A percentile compares a stretch with the other conserved stretches of the same genome.
Evolutionary conservation across 768 basidiomycete genomes (phyloP).

Genomic region (Asterophora lycoperdoides): DNA sequence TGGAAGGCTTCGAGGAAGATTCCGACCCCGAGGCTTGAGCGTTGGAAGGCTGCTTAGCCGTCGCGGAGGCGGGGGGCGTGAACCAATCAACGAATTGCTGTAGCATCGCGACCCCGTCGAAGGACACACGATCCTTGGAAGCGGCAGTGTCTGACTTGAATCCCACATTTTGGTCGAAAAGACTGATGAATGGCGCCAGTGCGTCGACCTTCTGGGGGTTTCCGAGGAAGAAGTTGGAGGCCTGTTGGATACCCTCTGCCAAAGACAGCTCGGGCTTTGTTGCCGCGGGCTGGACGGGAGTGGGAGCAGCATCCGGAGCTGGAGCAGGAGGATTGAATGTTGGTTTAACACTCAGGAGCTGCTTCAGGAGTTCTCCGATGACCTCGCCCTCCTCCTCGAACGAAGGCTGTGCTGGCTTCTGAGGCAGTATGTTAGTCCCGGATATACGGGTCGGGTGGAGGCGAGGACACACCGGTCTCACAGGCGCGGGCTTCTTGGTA

Average conservation of each 20-base stretch:
- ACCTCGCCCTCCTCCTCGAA: not conserved
- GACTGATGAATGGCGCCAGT: constrained; percentile 1
- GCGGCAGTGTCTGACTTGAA: not conserved
- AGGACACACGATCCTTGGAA: not conserved
- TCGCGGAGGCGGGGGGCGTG: not conserved
- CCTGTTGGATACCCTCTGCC: not conserved
- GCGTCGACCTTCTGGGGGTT: not conserved
- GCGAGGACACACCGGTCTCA: constrained; percentile 2
- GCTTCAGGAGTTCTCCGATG: not conserved
- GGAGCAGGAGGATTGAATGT: not conserved
- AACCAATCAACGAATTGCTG: not conserved
- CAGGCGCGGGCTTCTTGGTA: not conserved
- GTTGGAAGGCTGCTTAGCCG: not conserved
- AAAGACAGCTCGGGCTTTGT: not conserved
- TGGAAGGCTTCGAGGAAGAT: not conserved
- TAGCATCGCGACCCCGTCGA: constrained; percentile 3
- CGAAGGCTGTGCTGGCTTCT: not conserved
- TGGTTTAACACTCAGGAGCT: not conserved
- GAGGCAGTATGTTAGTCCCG: not conserved
- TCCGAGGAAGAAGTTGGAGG: not conserved
- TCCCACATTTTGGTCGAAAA: not conserved
- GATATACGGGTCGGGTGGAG: not conserved
- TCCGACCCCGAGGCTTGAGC: not conserved
- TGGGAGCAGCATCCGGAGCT: not conserved
- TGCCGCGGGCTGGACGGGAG: not conserved